phyloP scores from a whole-genome alignment of 208 protist genomes.

The Sergeia podlipaevii region DNA sequence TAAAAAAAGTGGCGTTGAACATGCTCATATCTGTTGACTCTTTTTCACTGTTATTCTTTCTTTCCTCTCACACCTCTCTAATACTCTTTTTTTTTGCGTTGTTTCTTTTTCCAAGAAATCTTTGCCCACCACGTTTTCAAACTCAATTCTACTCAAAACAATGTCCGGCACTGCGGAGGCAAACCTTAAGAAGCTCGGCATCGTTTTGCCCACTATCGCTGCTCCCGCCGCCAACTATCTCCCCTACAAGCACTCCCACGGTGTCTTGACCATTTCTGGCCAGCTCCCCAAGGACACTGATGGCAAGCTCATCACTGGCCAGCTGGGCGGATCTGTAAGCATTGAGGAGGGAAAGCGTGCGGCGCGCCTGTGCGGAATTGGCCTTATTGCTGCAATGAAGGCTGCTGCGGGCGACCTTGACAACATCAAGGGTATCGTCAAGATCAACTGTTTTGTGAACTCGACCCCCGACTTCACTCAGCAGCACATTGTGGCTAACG shows the following conservation, averaged over 20 bases:
- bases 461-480: conserved; percentile 49
- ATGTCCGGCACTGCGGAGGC: conserved; percentile 32
- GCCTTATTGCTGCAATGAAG: conserved; percentile 59
- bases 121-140: too few relatives aligned
- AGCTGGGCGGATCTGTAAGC: conserved; percentile 41
- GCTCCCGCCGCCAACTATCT: conserved; percentile 67
- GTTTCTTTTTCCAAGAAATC: too few relatives aligned
- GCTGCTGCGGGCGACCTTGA: conserved; percentile 52
- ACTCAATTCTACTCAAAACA: background rate
- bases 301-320: conserved; percentile 39
- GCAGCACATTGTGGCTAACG: conserved; percentile 70
- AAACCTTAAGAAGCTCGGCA: conserved; percentile 54
- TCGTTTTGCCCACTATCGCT: conserved; percentile 53
- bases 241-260: conserved; percentile 40
- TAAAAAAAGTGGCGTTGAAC: too few relatives aligned
- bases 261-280: conserved; percentile 58
- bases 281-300: conserved; percentile 65
- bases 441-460: conserved; percentile 76
- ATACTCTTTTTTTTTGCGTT: too few relatives aligned
- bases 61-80: too few relatives aligned
- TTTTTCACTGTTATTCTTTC: too few relatives aligned
- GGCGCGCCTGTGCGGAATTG: conserved; percentile 35
- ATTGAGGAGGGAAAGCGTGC: conserved; percentile 60
- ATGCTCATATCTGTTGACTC: too few relatives aligned
- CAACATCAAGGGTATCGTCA: conserved; percentile 68